These are phyloP conservation scores for Phaeosphaeria sp. DNA, from an alignment of 2,329 filamentous ascomycete species.

Conservation along the genomic window DNA sequence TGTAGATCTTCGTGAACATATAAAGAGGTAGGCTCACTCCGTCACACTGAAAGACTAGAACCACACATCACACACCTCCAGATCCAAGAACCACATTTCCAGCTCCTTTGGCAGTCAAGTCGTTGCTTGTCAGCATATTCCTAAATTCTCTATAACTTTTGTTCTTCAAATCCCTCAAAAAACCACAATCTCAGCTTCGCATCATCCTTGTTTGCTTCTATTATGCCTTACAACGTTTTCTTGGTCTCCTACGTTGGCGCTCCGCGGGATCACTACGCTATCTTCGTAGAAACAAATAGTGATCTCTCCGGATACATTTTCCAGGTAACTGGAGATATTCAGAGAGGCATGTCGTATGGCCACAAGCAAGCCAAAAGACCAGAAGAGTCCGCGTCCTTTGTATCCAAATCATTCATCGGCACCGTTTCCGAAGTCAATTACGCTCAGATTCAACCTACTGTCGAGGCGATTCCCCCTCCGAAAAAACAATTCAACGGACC, in stretches of 20 bases:
- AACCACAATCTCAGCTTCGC: too few relatives aligned
- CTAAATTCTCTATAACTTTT: too few relatives aligned
- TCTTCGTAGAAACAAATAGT: not conserved
- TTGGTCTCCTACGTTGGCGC: not conserved
- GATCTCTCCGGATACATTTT: not conserved
- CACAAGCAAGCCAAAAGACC: not conserved
- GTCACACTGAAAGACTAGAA: too few relatives aligned
- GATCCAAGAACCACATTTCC: too few relatives aligned
- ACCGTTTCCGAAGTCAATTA: not conserved
- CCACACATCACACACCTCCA: too few relatives aligned
- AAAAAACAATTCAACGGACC: not conserved
- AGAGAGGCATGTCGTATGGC: not conserved
- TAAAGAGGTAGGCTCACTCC: too few relatives aligned
- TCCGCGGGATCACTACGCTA: not conserved
- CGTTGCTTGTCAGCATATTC: too few relatives aligned
- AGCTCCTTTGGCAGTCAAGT: too few relatives aligned
- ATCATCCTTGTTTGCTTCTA: not conserved
- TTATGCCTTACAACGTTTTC: not conserved
- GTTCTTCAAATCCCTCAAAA: too few relatives aligned
- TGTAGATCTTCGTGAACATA: too few relatives aligned
- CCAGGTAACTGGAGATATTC: not conserved
- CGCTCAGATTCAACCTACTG: not conserved
- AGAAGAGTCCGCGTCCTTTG: not conserved
- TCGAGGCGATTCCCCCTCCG: not conserved
- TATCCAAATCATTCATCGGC: not conserved